Percentiles rank a stretch among this genome's conserved stretches.
These are phyloP conservation scores for Pichia sp. DNA, from an alignment of 1,139 yeast genomes.

Conservation along the genomic window DNA sequence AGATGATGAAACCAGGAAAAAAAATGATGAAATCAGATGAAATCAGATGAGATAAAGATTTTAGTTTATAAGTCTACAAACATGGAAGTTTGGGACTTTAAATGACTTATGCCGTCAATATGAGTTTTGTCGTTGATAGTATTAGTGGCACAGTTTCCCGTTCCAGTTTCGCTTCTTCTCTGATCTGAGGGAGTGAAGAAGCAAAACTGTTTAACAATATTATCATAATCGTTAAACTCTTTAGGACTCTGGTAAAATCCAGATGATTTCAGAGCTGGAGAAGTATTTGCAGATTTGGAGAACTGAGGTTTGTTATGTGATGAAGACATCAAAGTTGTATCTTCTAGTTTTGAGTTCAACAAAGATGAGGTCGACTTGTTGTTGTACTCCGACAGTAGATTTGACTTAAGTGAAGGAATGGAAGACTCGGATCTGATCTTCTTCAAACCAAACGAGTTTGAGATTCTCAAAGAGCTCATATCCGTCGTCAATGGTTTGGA, in stretches of 20 bases:
- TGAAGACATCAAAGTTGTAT: neutral
- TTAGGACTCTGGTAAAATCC: slow-evolving; percentile 11
- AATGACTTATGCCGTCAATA: neutral
- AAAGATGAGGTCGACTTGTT: slow-evolving; percentile 11
- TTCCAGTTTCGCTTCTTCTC: neutral
- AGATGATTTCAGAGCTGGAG: slow-evolving; percentile 11
- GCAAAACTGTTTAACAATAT: slow-evolving; percentile 31
- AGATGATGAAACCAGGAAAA: neutral
- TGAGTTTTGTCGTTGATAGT: neutral
- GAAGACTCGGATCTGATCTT: slow-evolving; percentile 32
- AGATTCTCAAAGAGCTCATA: slow-evolving; percentile 21
- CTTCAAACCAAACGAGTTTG: slow-evolving; percentile 26
- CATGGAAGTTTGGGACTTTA: slow-evolving; percentile 4
- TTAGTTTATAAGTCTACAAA: slow-evolving; percentile 4
- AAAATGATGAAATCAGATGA: neutral
- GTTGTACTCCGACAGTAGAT: neutral
- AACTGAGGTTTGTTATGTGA: neutral
- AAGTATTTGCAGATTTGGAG: slow-evolving; percentile 14
- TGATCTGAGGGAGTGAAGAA: slow-evolving; percentile 23
- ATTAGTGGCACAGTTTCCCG: neutral
- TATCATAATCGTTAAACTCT: slow-evolving; percentile 26
- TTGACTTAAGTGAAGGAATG: slow-evolving; percentile 19
- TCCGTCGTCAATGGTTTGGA: slow-evolving; percentile 14
- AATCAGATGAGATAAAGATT: neutral
- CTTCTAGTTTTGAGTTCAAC: slow-evolving; percentile 1